A percentile compares a stretch with the other conserved stretches of the same genome.
These are phyloP conservation scores for Aspergillus sp. DNA, from an alignment of 2,329 filamentous ascomycete species.

Conservation along the genomic window DNA sequence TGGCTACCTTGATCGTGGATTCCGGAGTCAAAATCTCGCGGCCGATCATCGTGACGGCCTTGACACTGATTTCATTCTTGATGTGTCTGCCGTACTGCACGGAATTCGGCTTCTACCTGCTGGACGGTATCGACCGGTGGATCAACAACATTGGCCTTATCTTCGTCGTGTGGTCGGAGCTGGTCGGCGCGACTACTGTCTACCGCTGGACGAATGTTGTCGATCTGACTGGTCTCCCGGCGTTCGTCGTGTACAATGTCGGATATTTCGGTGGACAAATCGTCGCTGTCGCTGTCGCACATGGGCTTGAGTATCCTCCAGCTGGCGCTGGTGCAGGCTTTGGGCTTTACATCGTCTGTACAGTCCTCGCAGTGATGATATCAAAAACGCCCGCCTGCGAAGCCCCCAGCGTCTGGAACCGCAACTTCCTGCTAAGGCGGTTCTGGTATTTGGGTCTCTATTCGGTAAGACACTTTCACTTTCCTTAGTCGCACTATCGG, in stretches of 20 bases:
- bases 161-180: constrained; percentile 58
- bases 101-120: constrained; percentile 55
- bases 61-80: constrained; percentile 52
- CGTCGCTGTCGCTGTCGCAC: constrained; percentile 51
- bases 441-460: constrained; percentile 58
- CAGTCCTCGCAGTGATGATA: constrained; percentile 21
- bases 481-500: neutral
- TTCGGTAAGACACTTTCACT: constrained; percentile 45
- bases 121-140: constrained; percentile 56
- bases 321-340: constrained; percentile 53
- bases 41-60: constrained; percentile 48
- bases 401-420: constrained; percentile 44
- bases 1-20: constrained; percentile 55
- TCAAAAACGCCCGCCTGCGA: constrained; percentile 40
- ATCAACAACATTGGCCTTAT: constrained; percentile 57
- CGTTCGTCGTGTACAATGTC: constrained; percentile 51
- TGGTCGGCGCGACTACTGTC: constrained; percentile 51
- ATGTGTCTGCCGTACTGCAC: constrained; percentile 58
- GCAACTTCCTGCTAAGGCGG: constrained; percentile 35
- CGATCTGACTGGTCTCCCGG: constrained; percentile 47
- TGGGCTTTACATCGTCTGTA: constrained; percentile 49
- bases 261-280: constrained; percentile 56
- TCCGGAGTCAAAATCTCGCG: constrained; percentile 49
- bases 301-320: constrained; percentile 38
- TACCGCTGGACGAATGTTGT: constrained; percentile 57